Evolutionary conservation across 441 rosid genomes (phyloP), one percentile per base, ranked within the genome.

Genomic region (Mallotus japonicus): DNA sequence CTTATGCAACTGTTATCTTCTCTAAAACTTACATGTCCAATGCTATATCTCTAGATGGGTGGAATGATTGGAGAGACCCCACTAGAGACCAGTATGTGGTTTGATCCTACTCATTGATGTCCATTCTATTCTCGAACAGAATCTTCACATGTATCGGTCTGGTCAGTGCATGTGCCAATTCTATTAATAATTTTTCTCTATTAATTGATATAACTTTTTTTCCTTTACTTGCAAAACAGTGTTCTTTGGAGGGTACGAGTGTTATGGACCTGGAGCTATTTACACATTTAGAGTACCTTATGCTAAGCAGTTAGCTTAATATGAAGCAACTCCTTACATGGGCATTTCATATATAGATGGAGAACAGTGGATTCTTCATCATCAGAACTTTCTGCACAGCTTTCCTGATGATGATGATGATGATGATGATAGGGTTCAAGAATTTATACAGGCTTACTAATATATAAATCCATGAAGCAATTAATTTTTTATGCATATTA

Each of bases 51-150:
- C 82, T 86, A 8, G 86, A 80, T 56, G 97, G 96, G 34, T 93
- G 98, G 98, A 84, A 89, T 77, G 87, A 92, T 53, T 92, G 92
- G 92, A 75, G 74, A 0, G 89, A 91, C 40, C 89, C 89, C 7
- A 70, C 84, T 3, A 84, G 87, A 85, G 91, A 93, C 73, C 85
- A 82, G 97, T 91, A 79, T 50, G 82, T 82, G 46, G 55, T 15
- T 76, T 65, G 63, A 61, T 37, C 72, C 74, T 62, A 17, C 34
- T 4, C 19, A 5, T 15, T 53, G 2, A 5, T 53, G 6, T 42
- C 46, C 0, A 42, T 8, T 42, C 1, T 42, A 6, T 42, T 42
- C 0, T 42, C 9, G 5, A 5, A 42, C 9, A 42, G 8, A 42
- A 42, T 42, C 46, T 42, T 6, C 46, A 42, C 46, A 42, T 42